Base-by-base conservation (phyloP, 805 yeast genomes). In the Metschnikowia noctiluminum region DNA sequence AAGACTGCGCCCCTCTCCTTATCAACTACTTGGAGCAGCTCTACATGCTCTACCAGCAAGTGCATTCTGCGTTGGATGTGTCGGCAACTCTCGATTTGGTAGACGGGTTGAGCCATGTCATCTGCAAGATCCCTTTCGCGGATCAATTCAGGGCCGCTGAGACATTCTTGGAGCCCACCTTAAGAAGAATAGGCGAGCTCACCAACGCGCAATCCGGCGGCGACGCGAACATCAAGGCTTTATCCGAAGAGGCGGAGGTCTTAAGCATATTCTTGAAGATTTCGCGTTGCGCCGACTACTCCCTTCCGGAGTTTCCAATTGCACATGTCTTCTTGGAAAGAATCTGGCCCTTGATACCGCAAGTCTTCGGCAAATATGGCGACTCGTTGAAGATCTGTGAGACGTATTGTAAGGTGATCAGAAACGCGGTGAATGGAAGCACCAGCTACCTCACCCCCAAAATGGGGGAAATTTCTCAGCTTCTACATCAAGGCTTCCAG, bases 31-130 rank as follows among this genome's bases (percentile, higher is more conserved):
- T 89, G 56, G 89, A 82, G 46, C 96, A 89, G 63, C 73, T 94
- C 48, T 82, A 84, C 57, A 75, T 80, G 54, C 82, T 94, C 51
- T 92, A 89, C 66, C 78, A 79, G 44, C 71, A 70, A 45, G 71
- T 78, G 7, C 71, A 73, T 43, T 70, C 71, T 35, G 62, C 72
- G 28, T 69, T 90, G 36, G 96, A 87, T 59, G 64, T 79, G 28
- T 82, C 81, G 45, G 84, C 96, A 1, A 70, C 85, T 37, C 82
- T 81, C 61, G 96, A 91, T 62, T 78, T 91, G 42, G 82, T 91
- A 14, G 96, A 91, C 64, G 99, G 98, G 35, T 76, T 94, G 51
- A 91, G 95, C 6, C 88, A 89, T 54, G 86, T 94, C 38, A 75
- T 94, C 43, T 76, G 77, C 43, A 81, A 83, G 43, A 84, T 82